phyloP scores from a whole-genome alignment of 805 yeast genomes.

The Candida maltosa region DNA sequence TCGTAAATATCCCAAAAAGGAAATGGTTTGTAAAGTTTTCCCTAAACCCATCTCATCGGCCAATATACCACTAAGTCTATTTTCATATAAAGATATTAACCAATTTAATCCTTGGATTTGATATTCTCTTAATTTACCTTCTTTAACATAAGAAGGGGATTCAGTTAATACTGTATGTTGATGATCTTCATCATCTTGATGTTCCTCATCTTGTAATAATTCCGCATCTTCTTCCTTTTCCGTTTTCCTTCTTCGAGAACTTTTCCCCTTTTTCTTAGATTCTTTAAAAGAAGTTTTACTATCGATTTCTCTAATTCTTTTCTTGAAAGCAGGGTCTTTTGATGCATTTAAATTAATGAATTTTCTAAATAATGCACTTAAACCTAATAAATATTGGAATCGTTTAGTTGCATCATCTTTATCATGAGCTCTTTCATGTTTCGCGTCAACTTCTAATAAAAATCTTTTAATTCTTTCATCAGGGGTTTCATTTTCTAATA shows the following conservation, averaged over 20 bases:
- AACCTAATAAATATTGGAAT: slow-evolving; percentile 62
- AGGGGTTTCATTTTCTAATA: slow-evolving; percentile 11
- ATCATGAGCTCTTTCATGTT: slow-evolving; percentile 26
- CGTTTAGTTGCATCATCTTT: slow-evolving; percentile 61
- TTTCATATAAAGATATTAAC: slow-evolving; percentile 85
- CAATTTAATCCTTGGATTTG: slow-evolving; percentile 95
- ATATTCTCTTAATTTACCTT: slow-evolving; percentile 80
- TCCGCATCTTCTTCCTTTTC: slow-evolving; percentile 97
- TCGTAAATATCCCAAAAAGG: slow-evolving; percentile 85
- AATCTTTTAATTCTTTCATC: slow-evolving; percentile 45
- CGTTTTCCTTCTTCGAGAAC: slow-evolving; percentile 69
- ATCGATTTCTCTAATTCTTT: slow-evolving; percentile 58
- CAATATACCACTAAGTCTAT: slow-evolving; percentile 83
- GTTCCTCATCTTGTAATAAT: slow-evolving; percentile 76
- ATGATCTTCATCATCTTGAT: slow-evolving; percentile 45
- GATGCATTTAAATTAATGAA: slow-evolving; percentile 64
- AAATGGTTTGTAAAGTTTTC: slow-evolving; percentile 89
- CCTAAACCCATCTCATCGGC: slow-evolving; percentile 99
- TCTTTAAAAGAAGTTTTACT: slow-evolving; percentile 40
- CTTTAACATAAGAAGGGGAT: slow-evolving; percentile 70
- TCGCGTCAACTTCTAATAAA: slow-evolving; percentile 52
- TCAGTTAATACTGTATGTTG: slow-evolving; percentile 73
- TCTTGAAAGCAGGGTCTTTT: slow-evolving; percentile 54
- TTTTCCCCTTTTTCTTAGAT: slow-evolving; percentile 13
- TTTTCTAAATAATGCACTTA: slow-evolving; percentile 65